Evolutionary conservation across 441 rosid genomes (phyloP), one percentile per base, ranked within the genome.

Genomic region (Erysimum cheiri): DNA sequence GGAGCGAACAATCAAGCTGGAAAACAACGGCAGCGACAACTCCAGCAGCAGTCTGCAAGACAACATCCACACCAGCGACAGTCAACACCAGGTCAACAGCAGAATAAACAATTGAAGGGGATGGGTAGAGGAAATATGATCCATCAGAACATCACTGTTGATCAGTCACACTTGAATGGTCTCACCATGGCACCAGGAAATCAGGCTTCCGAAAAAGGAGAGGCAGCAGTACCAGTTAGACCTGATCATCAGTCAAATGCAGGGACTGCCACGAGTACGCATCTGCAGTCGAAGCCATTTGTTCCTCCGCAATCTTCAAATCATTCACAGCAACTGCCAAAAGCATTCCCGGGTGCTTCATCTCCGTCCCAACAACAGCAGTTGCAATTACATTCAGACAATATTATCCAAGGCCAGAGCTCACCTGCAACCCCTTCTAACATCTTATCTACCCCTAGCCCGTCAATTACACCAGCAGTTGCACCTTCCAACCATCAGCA

Each of bases 31-130:
- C 95, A 81, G 71, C 78, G 88, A 32, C 90, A 82, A 67, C 90
- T 77, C 58, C 90, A 86, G 78, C 96, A 90, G 83, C 97, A 91
- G 73, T 71, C 97, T 79, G 93, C 88, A 60, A 78, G 96, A 78
- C 85, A 80, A 49, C 99, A 93, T 76, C 98, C 97, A 80, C 93
- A 86, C 71, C 95, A 90, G 76, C 84, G 88, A 62, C 96, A 81
- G 37, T 87, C 80, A 53, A 40, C 81, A 28, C 92, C 80, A 62
- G 80, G 84, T 52, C 85, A 85, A 43, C 97, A 86, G 75, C 97
- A 85, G 77, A 78, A 82, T 71, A 96, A 93, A 78, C 69, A 82
- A 65, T 58, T 77, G 70, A 91, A 91, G 85, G 98, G 93, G 70
- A 81, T 82, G 57, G 96, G 92, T 69, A 88, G 98, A 83, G 97